Evolutionary conservation across 805 yeast genomes (phyloP).

Genomic region (Saturnispora ahearnii): DNA sequence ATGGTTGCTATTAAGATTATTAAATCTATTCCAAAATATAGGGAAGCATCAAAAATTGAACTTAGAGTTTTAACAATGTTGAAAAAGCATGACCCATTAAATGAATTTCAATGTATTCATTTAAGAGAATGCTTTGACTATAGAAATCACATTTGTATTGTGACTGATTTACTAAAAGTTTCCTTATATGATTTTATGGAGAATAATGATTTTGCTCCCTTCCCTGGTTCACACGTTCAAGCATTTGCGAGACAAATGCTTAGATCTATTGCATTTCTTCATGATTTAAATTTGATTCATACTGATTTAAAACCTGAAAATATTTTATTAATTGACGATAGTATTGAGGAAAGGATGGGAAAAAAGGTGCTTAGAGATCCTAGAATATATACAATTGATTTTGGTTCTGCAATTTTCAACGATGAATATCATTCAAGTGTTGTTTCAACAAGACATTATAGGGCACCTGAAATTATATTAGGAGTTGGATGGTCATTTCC

Average conservation of each 20-base stretch:
- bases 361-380: slow-evolving; percentile 58
- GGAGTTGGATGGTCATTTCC: slow-evolving; percentile 97
- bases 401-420: slow-evolving; percentile 92
- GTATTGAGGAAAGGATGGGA: slow-evolving; percentile 32
- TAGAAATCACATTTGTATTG: slow-evolving; percentile 88
- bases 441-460: slow-evolving; percentile 90
- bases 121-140: slow-evolving; percentile 85
- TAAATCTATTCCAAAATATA: slow-evolving; percentile 82
- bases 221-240: slow-evolving; percentile 90
- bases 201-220: slow-evolving; percentile 73
- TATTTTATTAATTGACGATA: slow-evolving; percentile 56
- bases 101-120: slow-evolving; percentile 71
- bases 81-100: slow-evolving; percentile 59
- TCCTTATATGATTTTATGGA: slow-evolving; percentile 88
- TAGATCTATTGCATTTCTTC: slow-evolving; percentile 79
- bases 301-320: slow-evolving; percentile 97
- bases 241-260: slow-evolving; percentile 79
- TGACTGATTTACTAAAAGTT: slow-evolving; percentile 77
- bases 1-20: slow-evolving; percentile 88
- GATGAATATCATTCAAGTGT: slow-evolving; percentile 90
- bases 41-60: slow-evolving; percentile 94
- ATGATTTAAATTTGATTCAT: slow-evolving; percentile 83
- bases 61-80: slow-evolving; percentile 70
- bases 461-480: slow-evolving; percentile 93
- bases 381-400: slow-evolving; percentile 81